Conservation (phyloP, 139 green algal genomes). For the Tetratostichococcus sp. region DNA sequence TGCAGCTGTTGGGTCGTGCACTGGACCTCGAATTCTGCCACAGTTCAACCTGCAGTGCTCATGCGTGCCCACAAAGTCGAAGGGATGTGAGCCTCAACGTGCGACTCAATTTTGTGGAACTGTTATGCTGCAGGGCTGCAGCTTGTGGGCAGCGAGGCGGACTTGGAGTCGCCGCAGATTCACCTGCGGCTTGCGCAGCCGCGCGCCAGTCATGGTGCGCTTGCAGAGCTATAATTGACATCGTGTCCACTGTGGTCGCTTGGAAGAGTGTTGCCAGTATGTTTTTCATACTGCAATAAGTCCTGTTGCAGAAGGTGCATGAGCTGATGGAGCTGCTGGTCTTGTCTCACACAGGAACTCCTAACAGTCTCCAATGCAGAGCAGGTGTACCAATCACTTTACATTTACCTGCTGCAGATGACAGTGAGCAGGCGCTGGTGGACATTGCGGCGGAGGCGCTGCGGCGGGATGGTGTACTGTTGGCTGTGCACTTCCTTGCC, state of each 20-base stretch:
- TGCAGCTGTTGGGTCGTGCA: too few relatives aligned
- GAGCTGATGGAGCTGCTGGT: too few relatives aligned
- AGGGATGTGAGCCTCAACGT: neutral
- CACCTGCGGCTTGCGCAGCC: constrained; percentile 48
- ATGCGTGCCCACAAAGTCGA: neutral
- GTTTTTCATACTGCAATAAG: too few relatives aligned
- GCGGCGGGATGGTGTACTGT: constrained; percentile 36
- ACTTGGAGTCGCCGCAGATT: constrained; percentile 45
- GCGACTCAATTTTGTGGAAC: neutral
- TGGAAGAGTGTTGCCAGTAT: too few relatives aligned
- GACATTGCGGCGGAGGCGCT: constrained; percentile 32
- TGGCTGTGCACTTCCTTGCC: constrained; percentile 46
- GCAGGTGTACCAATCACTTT: neutral
- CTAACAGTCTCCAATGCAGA: too few relatives aligned
- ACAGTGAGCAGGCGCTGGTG: constrained; percentile 19
- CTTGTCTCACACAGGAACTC: too few relatives aligned
- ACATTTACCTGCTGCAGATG: neutral
- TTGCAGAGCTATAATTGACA: neutral
- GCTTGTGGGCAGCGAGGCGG: constrained; percentile 26
- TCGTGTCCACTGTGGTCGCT: too few relatives aligned
- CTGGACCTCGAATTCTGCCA: too few relatives aligned
- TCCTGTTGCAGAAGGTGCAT: too few relatives aligned
- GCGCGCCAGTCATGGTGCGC: neutral
- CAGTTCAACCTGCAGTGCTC: too few relatives aligned
- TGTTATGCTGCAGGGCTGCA: constrained; percentile 25